phyloP scores from a whole-genome alignment of 768 basidiomycete species.

The Amyloporia xantha region DNA sequence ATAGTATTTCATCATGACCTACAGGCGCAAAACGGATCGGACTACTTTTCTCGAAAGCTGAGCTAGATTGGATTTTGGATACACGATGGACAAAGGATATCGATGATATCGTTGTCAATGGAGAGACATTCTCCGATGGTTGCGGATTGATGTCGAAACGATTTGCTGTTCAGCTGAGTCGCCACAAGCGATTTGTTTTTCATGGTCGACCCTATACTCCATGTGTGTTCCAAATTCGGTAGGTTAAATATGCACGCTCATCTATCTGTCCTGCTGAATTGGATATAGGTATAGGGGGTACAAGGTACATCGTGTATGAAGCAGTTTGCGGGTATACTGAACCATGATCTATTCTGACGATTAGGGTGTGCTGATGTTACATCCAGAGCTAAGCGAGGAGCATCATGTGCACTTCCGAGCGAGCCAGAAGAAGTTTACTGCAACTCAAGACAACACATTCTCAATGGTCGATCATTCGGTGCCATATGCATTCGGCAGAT shows the following conservation, averaged over 20 bases:
- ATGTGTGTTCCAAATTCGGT: conserved; percentile 60
- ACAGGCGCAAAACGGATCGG: conserved; percentile 66
- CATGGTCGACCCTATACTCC: conserved; percentile 53
- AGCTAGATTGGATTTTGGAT: conserved; percentile 50
- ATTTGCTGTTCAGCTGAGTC: conserved; percentile 47
- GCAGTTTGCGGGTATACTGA: no score
- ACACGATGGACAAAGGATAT: conserved; percentile 47
- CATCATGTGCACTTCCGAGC: conserved; percentile 52
- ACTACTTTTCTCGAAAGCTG: conserved; percentile 57
- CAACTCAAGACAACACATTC: conserved; percentile 50
- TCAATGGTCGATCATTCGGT: conserved; percentile 60
- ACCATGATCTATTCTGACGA: no score
- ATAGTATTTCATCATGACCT: background rate
- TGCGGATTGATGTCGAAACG: conserved; percentile 56
- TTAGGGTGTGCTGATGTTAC: conserved; percentile 57
- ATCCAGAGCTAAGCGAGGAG: conserved; percentile 48
- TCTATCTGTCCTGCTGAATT: background rate
- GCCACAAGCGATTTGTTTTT: conserved; percentile 48
- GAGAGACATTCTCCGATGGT: conserved; percentile 61
- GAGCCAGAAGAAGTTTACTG: conserved; percentile 66
- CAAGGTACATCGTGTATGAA: conserved; percentile 35
- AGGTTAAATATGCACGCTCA: no score
- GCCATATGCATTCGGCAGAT: conserved; percentile 56
- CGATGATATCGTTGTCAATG: conserved; percentile 47
- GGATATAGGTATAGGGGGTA: conserved; percentile 56